Percentiles rank a stretch among this genome's conserved stretches.
phyloP scores from a whole-genome alignment of 495 filamentous ascomycete species.

The Poronia punctata region DNA sequence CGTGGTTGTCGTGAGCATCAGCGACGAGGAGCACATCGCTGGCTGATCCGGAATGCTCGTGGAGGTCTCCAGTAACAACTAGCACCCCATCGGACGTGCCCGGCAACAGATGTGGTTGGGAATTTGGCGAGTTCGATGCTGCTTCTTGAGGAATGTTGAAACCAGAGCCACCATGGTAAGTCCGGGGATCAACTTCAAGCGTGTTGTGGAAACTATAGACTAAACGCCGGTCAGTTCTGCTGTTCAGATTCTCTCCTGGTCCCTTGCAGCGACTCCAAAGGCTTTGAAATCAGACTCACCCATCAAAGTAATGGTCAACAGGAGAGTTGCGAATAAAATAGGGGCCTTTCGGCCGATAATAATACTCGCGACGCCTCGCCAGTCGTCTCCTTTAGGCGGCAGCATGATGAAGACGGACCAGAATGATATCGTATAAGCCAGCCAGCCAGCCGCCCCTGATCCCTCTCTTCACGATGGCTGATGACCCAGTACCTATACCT shows the following conservation, averaged over 20 bases:
- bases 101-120: no score
- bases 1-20: not conserved
- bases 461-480: no score
- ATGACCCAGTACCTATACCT: no score
- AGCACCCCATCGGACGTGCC: no score
- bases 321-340: not conserved
- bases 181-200: not conserved
- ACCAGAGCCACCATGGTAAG: not conserved
- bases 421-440: no score
- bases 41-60: no score
- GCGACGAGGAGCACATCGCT: not conserved
- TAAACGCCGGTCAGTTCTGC: not conserved
- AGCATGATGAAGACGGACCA: no score
- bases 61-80: no score
- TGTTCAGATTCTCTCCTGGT: not conserved
- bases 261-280: no score
- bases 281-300: not conserved
- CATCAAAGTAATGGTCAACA: not conserved
- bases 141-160: not conserved
- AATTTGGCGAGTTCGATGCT: not conserved
- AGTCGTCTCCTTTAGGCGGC: not conserved
- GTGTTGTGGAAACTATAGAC: not conserved
- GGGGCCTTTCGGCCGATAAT: not conserved
- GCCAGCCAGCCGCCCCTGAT: no score
- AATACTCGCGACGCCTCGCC: not conserved